A percentile compares a stretch with the other conserved stretches of the same genome.
phyloP scores from a whole-genome alignment of 2,329 filamentous ascomycete species.

The Phyllosticta paracitricarpa region DNA sequence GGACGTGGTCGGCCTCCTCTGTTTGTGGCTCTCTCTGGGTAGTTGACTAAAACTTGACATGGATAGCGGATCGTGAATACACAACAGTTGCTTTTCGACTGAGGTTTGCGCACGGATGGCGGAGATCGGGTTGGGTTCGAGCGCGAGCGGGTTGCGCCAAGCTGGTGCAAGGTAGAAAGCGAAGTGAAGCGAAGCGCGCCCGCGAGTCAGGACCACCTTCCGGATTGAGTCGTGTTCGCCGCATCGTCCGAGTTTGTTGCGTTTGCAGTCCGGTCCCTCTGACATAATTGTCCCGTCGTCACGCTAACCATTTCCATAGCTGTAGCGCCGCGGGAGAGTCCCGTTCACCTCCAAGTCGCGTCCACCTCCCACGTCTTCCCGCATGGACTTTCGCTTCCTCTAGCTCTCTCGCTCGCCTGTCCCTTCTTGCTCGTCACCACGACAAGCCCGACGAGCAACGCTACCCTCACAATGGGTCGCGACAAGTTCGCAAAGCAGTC shows the following conservation, averaged over 20 bases:
- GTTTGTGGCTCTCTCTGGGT: conserved; percentile 3
- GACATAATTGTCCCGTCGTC: conserved; percentile 7
- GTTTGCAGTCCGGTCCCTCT: conserved; percentile 4
- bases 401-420: conserved; percentile 2
- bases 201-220: not conserved
- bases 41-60: conserved; percentile 1
- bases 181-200: not conserved
- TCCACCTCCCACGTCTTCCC: not conserved
- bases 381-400: conserved; percentile 9
- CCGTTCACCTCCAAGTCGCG: conserved; percentile 6
- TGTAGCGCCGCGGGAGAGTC: conserved; percentile 5
- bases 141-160: too few species aligned
- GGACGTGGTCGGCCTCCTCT: conserved; percentile 4
- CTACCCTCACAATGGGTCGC: conserved; percentile 32
- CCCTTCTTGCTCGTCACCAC: conserved; percentile 2
- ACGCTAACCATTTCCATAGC: not conserved
- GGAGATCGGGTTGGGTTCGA: not conserved
- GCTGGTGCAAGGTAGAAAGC: too few species aligned
- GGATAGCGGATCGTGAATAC: conserved; percentile 6
- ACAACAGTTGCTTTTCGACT: conserved; percentile 2
- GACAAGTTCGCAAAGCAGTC: conserved; percentile 49
- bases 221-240: not conserved
- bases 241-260: not conserved
- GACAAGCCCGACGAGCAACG: not conserved
- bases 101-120: not conserved